A percentile compares a stretch with the other conserved stretches of the same genome.
phyloP scores from a whole-genome alignment of 1,139 yeast species.

The Yamadazyma spencermartinsiae region DNA sequence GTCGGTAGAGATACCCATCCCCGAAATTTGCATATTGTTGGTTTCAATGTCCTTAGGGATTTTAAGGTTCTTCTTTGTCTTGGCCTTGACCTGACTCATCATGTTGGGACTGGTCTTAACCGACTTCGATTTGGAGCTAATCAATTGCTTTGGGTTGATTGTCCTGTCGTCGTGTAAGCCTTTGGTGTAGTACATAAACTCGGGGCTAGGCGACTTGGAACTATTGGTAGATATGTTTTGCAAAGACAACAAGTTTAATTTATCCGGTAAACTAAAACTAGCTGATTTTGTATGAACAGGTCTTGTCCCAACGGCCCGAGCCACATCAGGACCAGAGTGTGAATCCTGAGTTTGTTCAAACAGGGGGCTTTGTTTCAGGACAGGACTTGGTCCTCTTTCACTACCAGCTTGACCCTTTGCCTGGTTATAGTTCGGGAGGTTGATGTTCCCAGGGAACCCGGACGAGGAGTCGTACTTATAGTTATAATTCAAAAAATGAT shows the following conservation, averaged over 20 bases:
- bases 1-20: conserved; percentile 10
- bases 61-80: conserved; percentile 4
- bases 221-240: conserved; percentile 14
- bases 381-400: neutral
- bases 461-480: conserved; percentile 3
- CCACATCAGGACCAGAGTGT: neutral
- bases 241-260: conserved; percentile 30
- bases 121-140: conserved; percentile 11
- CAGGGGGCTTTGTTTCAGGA: conserved; percentile 1
- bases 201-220: conserved; percentile 16
- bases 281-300: conserved; percentile 11
- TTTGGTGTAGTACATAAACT: conserved; percentile 14
- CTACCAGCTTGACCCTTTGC: neutral
- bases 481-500: conserved; percentile 6
- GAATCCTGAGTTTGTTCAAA: neutral
- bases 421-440: neutral
- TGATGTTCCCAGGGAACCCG: conserved; percentile 1
- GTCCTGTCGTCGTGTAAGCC: conserved; percentile 24
- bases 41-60: conserved; percentile 13
- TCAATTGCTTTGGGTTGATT: conserved; percentile 36
- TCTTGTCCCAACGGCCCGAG: neutral
- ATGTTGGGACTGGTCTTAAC: conserved; percentile 3
- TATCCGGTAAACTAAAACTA: conserved; percentile 24
- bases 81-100: conserved; percentile 5
- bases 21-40: conserved; percentile 6